Conservation (phyloP, 2,329 filamentous ascomycete species). For the Fusarium poae region DNA sequence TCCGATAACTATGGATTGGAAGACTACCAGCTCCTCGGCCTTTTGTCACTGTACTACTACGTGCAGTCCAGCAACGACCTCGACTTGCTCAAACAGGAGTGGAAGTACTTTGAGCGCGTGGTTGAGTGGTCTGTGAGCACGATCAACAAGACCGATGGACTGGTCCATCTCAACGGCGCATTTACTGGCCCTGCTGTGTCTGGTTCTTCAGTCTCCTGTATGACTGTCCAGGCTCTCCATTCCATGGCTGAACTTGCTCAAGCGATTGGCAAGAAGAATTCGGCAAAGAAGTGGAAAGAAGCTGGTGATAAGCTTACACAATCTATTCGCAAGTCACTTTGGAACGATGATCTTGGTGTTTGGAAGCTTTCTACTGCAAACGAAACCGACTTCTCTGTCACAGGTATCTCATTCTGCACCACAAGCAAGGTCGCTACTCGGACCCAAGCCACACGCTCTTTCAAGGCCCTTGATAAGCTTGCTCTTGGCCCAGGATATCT, state of each 20-base stretch:
- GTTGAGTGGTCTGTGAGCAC: conserved; percentile 7
- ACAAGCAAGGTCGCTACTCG: conserved; percentile 5
- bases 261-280: conserved; percentile 2
- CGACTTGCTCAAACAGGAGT: conserved; percentile 6
- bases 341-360: conserved; percentile 14
- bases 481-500: conserved; percentile 9
- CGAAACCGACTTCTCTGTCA: conserved; percentile 14
- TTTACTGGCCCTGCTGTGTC: conserved; percentile 10
- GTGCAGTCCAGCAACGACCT: conserved; percentile 13
- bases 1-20: conserved; percentile 6
- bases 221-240: conserved; percentile 9
- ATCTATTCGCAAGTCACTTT: conserved; percentile 7
- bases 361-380: conserved; percentile 10
- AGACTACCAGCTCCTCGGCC: conserved; percentile 18
- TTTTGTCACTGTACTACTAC: conserved; percentile 10
- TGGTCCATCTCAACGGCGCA: conserved; percentile 5
- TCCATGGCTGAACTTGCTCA: conserved; percentile 16
- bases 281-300: conserved; percentile 1
- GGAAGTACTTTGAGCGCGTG: conserved; percentile 10
- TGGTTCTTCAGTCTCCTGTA: conserved; percentile 11
- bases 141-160: conserved; percentile 7
- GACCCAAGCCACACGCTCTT: not conserved
- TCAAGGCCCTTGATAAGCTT: conserved; percentile 10
- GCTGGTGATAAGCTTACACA: not conserved
- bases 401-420: conserved; percentile 8